phyloP scores from a whole-genome alignment of 2,329 filamentous ascomycete genomes.

The Fusarium anguioides region DNA sequence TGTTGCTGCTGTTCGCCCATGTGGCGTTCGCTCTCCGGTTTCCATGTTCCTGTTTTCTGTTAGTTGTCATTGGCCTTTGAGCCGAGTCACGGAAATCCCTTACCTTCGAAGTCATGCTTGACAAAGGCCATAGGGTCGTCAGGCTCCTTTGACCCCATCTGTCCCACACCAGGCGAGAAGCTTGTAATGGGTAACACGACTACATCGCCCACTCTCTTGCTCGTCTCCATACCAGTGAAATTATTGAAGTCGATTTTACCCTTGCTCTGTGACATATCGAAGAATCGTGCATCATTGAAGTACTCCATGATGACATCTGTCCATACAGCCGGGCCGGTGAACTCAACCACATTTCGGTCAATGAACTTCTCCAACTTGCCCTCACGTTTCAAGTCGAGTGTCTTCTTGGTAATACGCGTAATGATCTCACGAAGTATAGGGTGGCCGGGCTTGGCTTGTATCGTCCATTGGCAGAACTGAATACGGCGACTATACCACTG shows the following conservation, averaged over 20 bases:
- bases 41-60: constrained; percentile 72
- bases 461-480: constrained; percentile 99
- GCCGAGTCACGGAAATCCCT: constrained; percentile 33
- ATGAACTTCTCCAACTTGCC: constrained; percentile 70
- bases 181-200: constrained; percentile 95
- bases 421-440: constrained; percentile 91
- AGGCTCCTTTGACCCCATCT: constrained; percentile 89
- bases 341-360: constrained; percentile 86
- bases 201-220: constrained; percentile 92
- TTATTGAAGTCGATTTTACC: constrained; percentile 85
- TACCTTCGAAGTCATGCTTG: constrained; percentile 96
- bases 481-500: constrained; percentile 97
- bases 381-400: constrained; percentile 75
- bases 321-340: constrained; percentile 94
- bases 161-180: constrained; percentile 93
- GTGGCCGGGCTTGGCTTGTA: constrained; percentile 94
- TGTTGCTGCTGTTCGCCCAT: constrained; percentile 64
- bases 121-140: constrained; percentile 98
- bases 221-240: constrained; percentile 85
- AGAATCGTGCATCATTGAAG: constrained; percentile 91
- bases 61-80: not conserved
- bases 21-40: constrained; percentile 76
- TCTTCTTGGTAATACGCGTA: constrained; percentile 83
- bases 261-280: constrained; percentile 77
- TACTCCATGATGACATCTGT: constrained; percentile 92